Percentiles rank a stretch among this genome's conserved stretches.
Conservation (phyloP, 768 basidiomycete species). For the Pleurotus platypus region DNA sequence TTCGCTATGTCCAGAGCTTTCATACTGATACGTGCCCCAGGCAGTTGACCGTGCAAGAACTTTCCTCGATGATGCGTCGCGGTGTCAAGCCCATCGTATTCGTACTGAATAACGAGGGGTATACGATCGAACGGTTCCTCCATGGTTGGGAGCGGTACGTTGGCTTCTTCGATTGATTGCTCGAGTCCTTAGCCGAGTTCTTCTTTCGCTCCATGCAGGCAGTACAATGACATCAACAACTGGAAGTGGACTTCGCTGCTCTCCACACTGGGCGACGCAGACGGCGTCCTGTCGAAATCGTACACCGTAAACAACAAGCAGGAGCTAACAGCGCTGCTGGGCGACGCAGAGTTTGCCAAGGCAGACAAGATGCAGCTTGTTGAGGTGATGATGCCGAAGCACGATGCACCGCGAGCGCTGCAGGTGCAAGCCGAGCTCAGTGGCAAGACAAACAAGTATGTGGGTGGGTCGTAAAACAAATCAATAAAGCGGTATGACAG, state of each 20-base stretch:
- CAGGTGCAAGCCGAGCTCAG: conserved; percentile 53
- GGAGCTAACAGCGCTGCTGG: conserved; percentile 67
- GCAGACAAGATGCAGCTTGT: conserved; percentile 74
- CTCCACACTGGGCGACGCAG: conserved; percentile 51
- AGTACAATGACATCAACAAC: conserved; percentile 83
- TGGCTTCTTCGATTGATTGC: background rate
- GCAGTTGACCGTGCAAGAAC: conserved; percentile 78
- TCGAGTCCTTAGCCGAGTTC: background rate
- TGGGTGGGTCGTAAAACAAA: background rate
- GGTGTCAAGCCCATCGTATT: conserved; percentile 82
- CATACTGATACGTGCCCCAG: conserved; percentile 27
- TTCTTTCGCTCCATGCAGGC: conserved; percentile 30
- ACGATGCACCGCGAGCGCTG: conserved; percentile 69
- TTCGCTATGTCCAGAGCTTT: conserved; percentile 6
- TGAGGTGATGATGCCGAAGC: conserved; percentile 71
- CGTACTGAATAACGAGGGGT: conserved; percentile 76
- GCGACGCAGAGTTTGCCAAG: conserved; percentile 53
- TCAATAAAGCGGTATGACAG: too few species aligned
- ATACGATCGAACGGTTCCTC: conserved; percentile 82
- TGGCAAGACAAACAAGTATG: conserved; percentile 46
- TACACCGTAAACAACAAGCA: conserved; percentile 65
- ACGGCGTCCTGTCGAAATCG: conserved; percentile 49
- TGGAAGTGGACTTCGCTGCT: conserved; percentile 76
- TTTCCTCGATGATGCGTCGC: conserved; percentile 77
- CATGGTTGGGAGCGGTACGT: conserved; percentile 58